Conservation (phyloP, 768 basidiomycete genomes). For the Macrolepiota fuliginosa region DNA sequence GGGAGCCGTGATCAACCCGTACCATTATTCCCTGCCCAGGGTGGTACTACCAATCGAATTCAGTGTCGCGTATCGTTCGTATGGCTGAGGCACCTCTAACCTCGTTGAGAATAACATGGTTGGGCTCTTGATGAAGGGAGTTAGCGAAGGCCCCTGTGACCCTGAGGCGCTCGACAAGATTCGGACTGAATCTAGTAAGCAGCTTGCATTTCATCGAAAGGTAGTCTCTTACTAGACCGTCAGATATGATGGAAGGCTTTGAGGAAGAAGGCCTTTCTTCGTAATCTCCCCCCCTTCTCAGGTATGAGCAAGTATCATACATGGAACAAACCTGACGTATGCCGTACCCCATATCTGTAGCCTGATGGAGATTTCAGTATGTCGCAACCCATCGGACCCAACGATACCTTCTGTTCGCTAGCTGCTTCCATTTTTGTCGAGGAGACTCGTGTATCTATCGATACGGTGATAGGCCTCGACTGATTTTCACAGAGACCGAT, state of each 20-base stretch:
- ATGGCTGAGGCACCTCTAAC: conserved; percentile 30
- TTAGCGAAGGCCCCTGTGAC: conserved; percentile 59
- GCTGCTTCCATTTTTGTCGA: conserved; percentile 78
- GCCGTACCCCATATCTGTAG: conserved; percentile 72
- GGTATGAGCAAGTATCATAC: conserved; percentile 2
- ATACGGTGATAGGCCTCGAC: not conserved
- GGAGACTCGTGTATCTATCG: conserved; percentile 73
- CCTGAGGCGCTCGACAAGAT: conserved; percentile 69
- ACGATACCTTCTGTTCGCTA: conserved; percentile 63
- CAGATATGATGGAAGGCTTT: conserved; percentile 70
- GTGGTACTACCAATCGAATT: conserved; percentile 55
- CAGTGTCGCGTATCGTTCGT: not conserved
- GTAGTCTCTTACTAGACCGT: conserved; percentile 52
- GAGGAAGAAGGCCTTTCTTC: conserved; percentile 62
- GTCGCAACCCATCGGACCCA: not conserved
- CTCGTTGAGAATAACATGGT: conserved; percentile 91
- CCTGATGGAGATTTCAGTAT: conserved; percentile 31
- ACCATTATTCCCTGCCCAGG: conserved; percentile 95
- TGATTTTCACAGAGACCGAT: conserved; percentile 6
- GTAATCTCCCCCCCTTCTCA: conserved; percentile 72
- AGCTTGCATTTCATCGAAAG: conserved; percentile 4
- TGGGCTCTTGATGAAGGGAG: conserved; percentile 68
- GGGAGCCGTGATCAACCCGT: conserved; percentile 19
- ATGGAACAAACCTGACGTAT: not conserved
- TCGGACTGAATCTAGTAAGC: conserved; percentile 51